A percentile compares a stretch with the other conserved stretches of the same genome.
Evolutionary conservation across 164 flowering plant genomes (phyloP).

Genomic region (Tetrastigma voinierianum): DNA sequence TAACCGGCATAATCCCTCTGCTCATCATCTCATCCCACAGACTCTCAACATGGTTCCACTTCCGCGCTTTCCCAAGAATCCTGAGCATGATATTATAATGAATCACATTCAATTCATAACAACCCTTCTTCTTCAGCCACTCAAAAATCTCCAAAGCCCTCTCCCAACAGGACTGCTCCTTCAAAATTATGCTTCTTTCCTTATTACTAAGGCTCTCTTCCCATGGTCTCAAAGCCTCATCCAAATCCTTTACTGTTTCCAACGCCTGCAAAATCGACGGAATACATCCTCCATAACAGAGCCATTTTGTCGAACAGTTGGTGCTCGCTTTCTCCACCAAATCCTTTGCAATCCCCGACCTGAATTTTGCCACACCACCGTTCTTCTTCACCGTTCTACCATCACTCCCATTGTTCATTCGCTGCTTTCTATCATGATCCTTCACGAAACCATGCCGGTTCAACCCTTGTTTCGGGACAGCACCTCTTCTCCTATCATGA

Average conservation of each 20-base stretch:
- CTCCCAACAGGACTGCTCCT: constrained; percentile 81
- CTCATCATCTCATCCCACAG: constrained; percentile 72
- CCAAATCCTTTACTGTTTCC: constrained; percentile 54
- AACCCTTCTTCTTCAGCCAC: constrained; percentile 81
- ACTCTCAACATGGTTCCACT: constrained; percentile 55
- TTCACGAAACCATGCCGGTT: constrained; percentile 11
- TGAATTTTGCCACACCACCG: constrained; percentile 12
- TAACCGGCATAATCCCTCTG: constrained; percentile 50
- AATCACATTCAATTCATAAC: constrained; percentile 89
- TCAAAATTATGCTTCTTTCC: constrained; percentile 86
- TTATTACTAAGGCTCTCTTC: constrained; percentile 57
- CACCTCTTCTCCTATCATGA: constrained; percentile 3
- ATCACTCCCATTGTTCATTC: neutral
- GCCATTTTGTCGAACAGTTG: constrained; percentile 68
- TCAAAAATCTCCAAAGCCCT: constrained; percentile 82
- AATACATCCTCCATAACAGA: constrained; percentile 65
- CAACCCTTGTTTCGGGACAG: constrained; percentile 7
- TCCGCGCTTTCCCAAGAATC: constrained; percentile 70
- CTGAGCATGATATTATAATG: constrained; percentile 88
- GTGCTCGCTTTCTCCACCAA: constrained; percentile 25
- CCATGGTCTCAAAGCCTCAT: constrained; percentile 84
- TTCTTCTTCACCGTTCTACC: constrained; percentile 6
- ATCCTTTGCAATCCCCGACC: constrained; percentile 3
- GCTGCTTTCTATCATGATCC: constrained; percentile 12
- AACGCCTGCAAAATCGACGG: constrained; percentile 73